Base-by-base conservation (phyloP, 371 early-diverging fungal species). In the Mucor piriformis region DNA sequence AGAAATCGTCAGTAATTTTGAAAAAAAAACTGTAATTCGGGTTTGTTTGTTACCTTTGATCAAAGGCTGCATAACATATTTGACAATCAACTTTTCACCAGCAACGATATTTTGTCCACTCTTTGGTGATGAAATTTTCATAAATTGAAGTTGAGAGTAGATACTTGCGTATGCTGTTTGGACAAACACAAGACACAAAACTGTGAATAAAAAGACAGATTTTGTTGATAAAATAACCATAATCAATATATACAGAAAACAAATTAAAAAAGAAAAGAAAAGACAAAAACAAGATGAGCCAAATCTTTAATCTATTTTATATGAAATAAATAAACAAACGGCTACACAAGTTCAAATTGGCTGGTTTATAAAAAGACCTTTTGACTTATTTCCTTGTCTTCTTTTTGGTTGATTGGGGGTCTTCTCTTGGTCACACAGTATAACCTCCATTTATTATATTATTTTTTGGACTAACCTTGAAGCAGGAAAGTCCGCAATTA, bases 41-140 rank as follows among this genome's bases (percentile, higher is more conserved):
- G 33, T 35, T 21, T 24, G 3, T 21, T 32, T 37, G 49, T 59
- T 75, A 79, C 79, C 51, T 44, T 60, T 51, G 46, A 76, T 57
- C 50, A 79, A 69, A 47, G 80, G 80, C 38, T 76, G 80, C 80
- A 79, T 79, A 13, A 73, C 66, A 48, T 79, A 79, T 60, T 79
- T 73, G 43, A 79, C 51, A 4, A 18, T 34, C 24, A 79, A 29
- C 13, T 66, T 54, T 24, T 73, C 46, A 24, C 80, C 80, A 51
- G 80, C 73, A n/a, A 53, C 49, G 16, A 76, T 33, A 44, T 70
- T 62, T 20, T 74, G 67, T 38, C 70, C 75, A 43, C 62, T 70
- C 46, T 63, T 71, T 46, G 80, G 80, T 42, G 67, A 66, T n/a
- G 54, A 23, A 52, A 79, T 76, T 59, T 79, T 79, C 44, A 79